These are phyloP conservation scores for Venturia aucupariae DNA, from an alignment of 2,329 filamentous ascomycete genomes.

Conservation along the genomic window DNA sequence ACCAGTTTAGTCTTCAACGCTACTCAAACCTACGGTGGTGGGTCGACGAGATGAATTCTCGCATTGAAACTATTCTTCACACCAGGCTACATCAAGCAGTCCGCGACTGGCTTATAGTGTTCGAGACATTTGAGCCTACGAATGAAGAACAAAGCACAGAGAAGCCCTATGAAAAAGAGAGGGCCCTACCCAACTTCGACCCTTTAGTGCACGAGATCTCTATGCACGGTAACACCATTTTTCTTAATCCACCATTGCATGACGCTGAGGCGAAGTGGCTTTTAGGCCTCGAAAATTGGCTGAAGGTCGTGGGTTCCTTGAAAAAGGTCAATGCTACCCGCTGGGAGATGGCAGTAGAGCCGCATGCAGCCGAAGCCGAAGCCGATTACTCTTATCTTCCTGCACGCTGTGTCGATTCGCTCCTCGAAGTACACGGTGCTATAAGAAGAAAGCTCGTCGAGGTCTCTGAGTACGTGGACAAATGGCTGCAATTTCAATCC, in stretches of 20 bases:
- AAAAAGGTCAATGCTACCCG: slow-evolving; percentile 90
- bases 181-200: slow-evolving; percentile 56
- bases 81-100: slow-evolving; percentile 79
- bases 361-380: slow-evolving; percentile 52
- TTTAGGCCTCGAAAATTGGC: slow-evolving; percentile 83
- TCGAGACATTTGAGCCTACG: slow-evolving; percentile 45
- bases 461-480: slow-evolving; percentile 81
- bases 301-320: slow-evolving; percentile 84
- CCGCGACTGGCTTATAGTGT: slow-evolving; percentile 76
- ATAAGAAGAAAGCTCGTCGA: slow-evolving; percentile 75
- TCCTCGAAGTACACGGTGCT: slow-evolving; percentile 70
- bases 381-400: slow-evolving; percentile 74
- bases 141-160: slow-evolving; percentile 28
- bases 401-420: slow-evolving; percentile 67
- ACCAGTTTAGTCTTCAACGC: slow-evolving; percentile 92
- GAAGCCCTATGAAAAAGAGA: slow-evolving; percentile 30
- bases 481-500: slow-evolving; percentile 98
- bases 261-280: slow-evolving; percentile 92
- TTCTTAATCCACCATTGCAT: slow-evolving; percentile 86
- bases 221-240: slow-evolving; percentile 97
- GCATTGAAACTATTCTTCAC: slow-evolving; percentile 72
- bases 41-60: slow-evolving; percentile 78
- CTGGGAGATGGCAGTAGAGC: slow-evolving; percentile 77
- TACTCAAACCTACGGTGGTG: slow-evolving; percentile 88
- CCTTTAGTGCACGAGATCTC: slow-evolving; percentile 82